phyloP scores from a whole-genome alignment of 1,284 basidiomycete species.

The Malassezia sp. region DNA sequence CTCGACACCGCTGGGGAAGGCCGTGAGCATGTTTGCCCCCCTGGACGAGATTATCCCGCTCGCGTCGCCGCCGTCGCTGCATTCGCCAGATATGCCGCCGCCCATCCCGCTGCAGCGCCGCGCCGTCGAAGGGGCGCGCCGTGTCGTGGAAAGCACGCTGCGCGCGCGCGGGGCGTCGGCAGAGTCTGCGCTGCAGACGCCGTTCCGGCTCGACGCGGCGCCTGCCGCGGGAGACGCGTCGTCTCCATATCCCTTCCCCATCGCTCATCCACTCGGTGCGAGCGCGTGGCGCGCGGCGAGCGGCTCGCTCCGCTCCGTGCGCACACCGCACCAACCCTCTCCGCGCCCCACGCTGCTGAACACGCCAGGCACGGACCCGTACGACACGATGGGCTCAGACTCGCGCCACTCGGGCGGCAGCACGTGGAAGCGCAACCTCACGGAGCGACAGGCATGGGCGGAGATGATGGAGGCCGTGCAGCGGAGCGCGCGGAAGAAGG shows the following conservation, averaged over 20 bases:
- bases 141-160: slow-evolving; percentile 14
- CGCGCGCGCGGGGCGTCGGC: background rate
- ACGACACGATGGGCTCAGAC: slow-evolving; percentile 30
- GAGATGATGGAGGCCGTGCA: slow-evolving; percentile 40
- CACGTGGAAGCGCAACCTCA: slow-evolving; percentile 39
- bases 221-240: background rate
- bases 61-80: background rate
- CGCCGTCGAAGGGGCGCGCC: slow-evolving; percentile 19
- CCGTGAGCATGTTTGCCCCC: slow-evolving; percentile 5
- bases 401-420: slow-evolving; percentile 43
- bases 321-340: background rate
- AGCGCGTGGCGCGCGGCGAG: too few relatives aligned
- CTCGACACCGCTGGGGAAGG: slow-evolving; percentile 24
- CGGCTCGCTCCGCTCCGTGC: background rate
- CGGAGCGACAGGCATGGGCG: slow-evolving; percentile 41
- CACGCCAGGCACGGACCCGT: slow-evolving; percentile 3
- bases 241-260: slow-evolving; percentile 42
- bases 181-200: background rate
- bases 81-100: background rate
- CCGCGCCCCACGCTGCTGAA: background rate
- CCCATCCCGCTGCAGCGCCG: slow-evolving; percentile 17
- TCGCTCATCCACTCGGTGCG: too few relatives aligned
- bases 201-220: background rate
- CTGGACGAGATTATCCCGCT: background rate
- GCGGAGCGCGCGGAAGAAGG: slow-evolving; percentile 34